phyloP scores from a whole-genome alignment of 345 rosid genomes.

The Microcos paniculata region DNA sequence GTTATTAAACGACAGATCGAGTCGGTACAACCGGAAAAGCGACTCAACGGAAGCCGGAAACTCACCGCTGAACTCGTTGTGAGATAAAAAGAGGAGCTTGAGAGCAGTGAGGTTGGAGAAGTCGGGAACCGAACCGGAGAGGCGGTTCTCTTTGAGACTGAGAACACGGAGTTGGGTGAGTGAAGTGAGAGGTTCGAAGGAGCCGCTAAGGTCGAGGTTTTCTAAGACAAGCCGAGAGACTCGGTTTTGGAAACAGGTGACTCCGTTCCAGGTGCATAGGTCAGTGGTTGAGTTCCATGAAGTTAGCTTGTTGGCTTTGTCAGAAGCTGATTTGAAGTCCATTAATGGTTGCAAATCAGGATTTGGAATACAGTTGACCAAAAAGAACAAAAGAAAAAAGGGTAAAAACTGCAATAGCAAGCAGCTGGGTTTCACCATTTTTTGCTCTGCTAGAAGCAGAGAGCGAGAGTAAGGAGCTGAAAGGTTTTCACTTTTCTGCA shows the following conservation, averaged over 20 bases:
- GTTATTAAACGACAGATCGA: constrained; percentile 81
- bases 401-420: constrained; percentile 14
- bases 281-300: constrained; percentile 61
- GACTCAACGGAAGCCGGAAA: constrained; percentile 52
- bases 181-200: constrained; percentile 43
- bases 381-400: constrained; percentile 14
- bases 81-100: constrained; percentile 75
- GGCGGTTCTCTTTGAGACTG: constrained; percentile 64
- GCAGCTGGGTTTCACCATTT: constrained; percentile 43
- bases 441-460: constrained; percentile 25
- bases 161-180: constrained; percentile 78
- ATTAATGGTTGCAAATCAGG: constrained; percentile 56
- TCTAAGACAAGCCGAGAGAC: constrained; percentile 76
- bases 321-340: constrained; percentile 56
- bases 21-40: constrained; percentile 63
- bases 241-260: constrained; percentile 56
- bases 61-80: constrained; percentile 63
- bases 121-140: constrained; percentile 65
- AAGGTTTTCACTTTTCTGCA: background rate
- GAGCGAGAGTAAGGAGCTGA: constrained; percentile 6
- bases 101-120: constrained; percentile 66
- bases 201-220: constrained; percentile 53
- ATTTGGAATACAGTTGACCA: constrained; percentile 28
- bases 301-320: constrained; percentile 47
- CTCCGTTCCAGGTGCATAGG: constrained; percentile 69